A percentile compares a stretch with the other conserved stretches of the same genome.
These are phyloP conservation scores for Cystoderma amianthinum DNA, from an alignment of 768 basidiomycete genomes.

Conservation along the genomic window DNA sequence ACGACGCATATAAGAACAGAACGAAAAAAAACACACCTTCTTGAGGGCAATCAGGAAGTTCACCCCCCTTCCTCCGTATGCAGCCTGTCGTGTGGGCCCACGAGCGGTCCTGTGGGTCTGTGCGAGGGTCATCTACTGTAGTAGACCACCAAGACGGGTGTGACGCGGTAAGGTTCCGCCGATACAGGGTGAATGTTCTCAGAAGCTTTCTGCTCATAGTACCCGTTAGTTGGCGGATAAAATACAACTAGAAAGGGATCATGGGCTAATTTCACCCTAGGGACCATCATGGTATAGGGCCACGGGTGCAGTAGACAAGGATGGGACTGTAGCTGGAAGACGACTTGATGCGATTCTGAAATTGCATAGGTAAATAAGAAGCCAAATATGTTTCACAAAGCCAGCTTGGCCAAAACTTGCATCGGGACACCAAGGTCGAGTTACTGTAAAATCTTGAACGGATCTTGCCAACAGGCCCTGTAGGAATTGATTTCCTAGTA, in stretches of 20 bases:
- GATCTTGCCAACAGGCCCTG: no score
- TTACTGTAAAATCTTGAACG: no score
- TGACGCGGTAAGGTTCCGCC: constrained; percentile 95
- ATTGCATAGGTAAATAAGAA: no score
- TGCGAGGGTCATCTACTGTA: constrained; percentile 93
- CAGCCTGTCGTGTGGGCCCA: constrained; percentile 95
- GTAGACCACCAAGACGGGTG: constrained; percentile 86
- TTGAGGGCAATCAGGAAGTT: constrained; percentile 74
- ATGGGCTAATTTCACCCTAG: constrained; percentile 93
- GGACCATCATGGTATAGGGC: constrained; percentile 99
- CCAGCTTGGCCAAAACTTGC: no score
- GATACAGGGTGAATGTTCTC: constrained; percentile 88
- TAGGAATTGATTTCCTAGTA: no score
- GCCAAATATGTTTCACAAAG: no score
- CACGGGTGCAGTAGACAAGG: no score
- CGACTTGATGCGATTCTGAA: no score
- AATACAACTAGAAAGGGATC: constrained; percentile 32
- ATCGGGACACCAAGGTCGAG: no score
- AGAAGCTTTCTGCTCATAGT: constrained; percentile 66
- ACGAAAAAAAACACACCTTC: constrained; percentile 54
- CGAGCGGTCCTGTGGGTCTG: constrained; percentile 94
- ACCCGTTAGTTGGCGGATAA: constrained; percentile 1
- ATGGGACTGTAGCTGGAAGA: no score
- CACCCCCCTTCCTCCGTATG: constrained; percentile 86
- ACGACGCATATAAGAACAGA: no score